A percentile compares a stretch with the other conserved stretches of the same genome.
phyloP scores from a whole-genome alignment of 1,284 basidiomycete genomes.

The Puccinia horiana region DNA sequence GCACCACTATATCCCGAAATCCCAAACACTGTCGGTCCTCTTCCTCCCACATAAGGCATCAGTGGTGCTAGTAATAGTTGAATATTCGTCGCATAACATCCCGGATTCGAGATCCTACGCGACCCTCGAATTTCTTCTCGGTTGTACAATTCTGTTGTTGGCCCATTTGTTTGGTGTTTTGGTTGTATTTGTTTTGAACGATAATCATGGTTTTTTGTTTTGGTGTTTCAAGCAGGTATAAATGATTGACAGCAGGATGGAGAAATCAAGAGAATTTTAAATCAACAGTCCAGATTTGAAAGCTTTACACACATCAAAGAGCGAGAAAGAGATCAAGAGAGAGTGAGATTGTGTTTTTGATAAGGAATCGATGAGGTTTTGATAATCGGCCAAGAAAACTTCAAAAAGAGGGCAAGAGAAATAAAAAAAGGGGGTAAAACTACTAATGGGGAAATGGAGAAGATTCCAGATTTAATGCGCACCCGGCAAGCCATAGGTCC shows the following conservation, averaged over 20 bases:
- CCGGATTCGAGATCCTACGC: constrained; percentile 90
- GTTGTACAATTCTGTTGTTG: constrained; percentile 76
- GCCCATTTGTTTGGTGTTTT: constrained; percentile 30
- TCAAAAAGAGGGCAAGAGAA: background rate
- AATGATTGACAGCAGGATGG: constrained; percentile 53
- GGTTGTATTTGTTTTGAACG: constrained; percentile 46
- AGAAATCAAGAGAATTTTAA: constrained; percentile 17
- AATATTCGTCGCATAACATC: constrained; percentile 91
- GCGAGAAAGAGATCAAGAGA: background rate
- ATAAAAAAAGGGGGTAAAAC: background rate
- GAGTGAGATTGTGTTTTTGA: background rate
- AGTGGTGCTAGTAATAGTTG: constrained; percentile 90
- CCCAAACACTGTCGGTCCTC: constrained; percentile 85
- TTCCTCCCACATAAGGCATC: constrained; percentile 69
- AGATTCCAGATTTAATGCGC: constrained; percentile 62
- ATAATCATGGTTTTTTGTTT: constrained; percentile 56
- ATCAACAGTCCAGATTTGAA: constrained; percentile 23
- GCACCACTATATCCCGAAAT: constrained; percentile 93
- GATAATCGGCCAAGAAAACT: background rate
- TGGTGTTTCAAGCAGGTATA: constrained; percentile 21
- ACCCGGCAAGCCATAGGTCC: constrained; percentile 99
- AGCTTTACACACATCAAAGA: constrained; percentile 10
- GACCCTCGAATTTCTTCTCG: constrained; percentile 70
- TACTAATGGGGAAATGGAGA: background rate
- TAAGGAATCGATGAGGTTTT: background rate